phyloP scores from a whole-genome alignment of 2,329 filamentous ascomycete species.

The Aspergillus intermedius region DNA sequence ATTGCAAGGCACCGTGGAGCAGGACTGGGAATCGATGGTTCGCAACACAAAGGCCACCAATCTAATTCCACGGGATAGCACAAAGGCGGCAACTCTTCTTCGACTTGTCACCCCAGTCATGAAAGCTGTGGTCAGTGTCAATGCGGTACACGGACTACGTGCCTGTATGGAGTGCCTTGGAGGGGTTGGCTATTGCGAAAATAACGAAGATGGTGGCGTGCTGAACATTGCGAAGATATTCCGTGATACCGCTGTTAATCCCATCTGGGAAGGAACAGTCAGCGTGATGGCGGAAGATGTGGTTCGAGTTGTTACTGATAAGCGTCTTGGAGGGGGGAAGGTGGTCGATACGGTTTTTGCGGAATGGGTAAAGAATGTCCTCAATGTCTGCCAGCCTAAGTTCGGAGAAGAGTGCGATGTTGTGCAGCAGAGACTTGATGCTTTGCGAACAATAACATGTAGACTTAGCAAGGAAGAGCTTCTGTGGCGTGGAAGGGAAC shows the following conservation, averaged over 20 bases:
- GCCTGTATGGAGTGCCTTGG: conserved; percentile 25
- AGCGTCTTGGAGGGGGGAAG: conserved; percentile 2
- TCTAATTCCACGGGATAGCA: not conserved
- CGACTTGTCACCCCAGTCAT: conserved; percentile 22
- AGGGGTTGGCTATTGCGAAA: conserved; percentile 23
- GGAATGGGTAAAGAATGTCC: not conserved
- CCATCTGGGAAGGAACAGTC: conserved; percentile 67
- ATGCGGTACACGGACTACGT: conserved; percentile 11
- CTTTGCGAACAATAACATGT: not conserved
- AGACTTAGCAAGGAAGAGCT: conserved; percentile 21
- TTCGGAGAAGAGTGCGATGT: not conserved
- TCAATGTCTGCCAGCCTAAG: not conserved
- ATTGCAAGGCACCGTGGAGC: conserved; percentile 16
- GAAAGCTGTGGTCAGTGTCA: conserved; percentile 16
- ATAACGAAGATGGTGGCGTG: conserved; percentile 43
- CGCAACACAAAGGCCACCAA: too few relatives aligned
- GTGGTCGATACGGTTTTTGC: not conserved
- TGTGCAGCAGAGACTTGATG: not conserved
- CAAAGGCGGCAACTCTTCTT: conserved; percentile 9
- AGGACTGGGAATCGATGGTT: not conserved
- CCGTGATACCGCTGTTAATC: conserved; percentile 56
- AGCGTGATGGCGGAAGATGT: conserved; percentile 56
- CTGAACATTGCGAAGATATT: conserved; percentile 61
- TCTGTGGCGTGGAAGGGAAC: conserved; percentile 21
- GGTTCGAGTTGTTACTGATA: conserved; percentile 35